Conservation (phyloP, 768 basidiomycete species). For the Lactarius psammicola region DNA sequence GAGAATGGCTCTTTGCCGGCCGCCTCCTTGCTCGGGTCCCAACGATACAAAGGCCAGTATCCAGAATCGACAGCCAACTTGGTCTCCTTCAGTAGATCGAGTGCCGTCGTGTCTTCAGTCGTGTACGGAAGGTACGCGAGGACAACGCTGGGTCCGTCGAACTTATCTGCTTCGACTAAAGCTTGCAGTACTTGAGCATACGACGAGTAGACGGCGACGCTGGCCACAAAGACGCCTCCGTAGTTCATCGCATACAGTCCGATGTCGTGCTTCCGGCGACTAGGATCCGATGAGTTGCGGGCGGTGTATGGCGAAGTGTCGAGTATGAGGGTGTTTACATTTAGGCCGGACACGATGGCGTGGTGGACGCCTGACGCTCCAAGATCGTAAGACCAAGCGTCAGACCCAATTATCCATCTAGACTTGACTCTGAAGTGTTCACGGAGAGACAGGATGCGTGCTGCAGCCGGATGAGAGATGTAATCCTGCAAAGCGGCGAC, state of each 20-base stretch:
- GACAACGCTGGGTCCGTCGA: constrained; percentile 86
- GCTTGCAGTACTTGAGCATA: constrained; percentile 93
- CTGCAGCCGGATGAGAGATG: constrained; percentile 44
- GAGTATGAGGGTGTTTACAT: constrained; percentile 94
- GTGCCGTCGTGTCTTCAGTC: constrained; percentile 69
- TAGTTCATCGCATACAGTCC: constrained; percentile 99
- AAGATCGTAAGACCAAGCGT: constrained; percentile 97
- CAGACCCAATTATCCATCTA: constrained; percentile 98
- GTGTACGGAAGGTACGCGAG: constrained; percentile 93
- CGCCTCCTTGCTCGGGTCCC: constrained; percentile 86
- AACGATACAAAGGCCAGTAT: constrained; percentile 98
- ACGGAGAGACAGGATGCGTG: constrained; percentile 57
- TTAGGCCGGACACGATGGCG: constrained; percentile 82
- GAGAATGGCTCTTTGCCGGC: constrained; percentile 80
- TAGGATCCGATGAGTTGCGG: constrained; percentile 64
- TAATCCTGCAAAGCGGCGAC: constrained; percentile 47
- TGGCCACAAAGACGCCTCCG: constrained; percentile 94
- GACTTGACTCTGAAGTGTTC: constrained; percentile 66
- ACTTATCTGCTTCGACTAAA: constrained; percentile 85
- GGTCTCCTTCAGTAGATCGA: constrained; percentile 92
- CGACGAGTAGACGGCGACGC: constrained; percentile 92
- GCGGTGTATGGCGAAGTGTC: constrained; percentile 89
- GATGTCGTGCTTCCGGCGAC: constrained; percentile 90
- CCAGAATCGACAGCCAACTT: constrained; percentile 95
- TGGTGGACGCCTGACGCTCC: constrained; percentile 96